These are phyloP conservation scores for Musa itinerans DNA, from an alignment of 176 grass and related monocot genomes.

Conservation along the genomic window DNA sequence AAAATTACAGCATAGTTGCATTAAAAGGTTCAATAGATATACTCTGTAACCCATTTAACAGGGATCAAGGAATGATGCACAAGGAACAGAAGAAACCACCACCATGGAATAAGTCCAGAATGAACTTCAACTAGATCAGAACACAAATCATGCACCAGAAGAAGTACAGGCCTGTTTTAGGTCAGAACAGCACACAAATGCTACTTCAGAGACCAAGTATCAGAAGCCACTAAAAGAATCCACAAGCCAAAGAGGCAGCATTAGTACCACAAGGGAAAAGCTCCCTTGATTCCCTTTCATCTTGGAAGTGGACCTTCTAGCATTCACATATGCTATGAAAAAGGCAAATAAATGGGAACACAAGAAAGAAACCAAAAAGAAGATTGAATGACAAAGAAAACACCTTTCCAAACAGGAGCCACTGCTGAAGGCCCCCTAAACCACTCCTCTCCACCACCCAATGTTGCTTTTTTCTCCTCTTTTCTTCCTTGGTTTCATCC, in stretches of 20 bases:
- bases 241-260: no score
- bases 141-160: no score
- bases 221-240: no score
- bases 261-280: neutral
- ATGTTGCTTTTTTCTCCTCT: no score
- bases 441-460: neutral
- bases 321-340: neutral
- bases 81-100: neutral
- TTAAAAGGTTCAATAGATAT: no score
- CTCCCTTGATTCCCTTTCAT: neutral
- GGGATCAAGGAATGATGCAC: neutral
- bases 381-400: neutral
- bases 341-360: neutral
- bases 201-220: no score
- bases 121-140: no score
- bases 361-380: neutral
- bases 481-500: no score
- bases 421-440: neutral
- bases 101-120: neutral
- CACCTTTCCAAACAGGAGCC: neutral
- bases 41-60: no score
- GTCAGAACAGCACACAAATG: no score
- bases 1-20: no score
- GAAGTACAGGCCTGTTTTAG: no score
- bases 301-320: neutral